Percentiles rank a stretch among this genome's conserved stretches.
phyloP scores from a whole-genome alignment of 768 basidiomycete genomes.

The Piloderma croceum region DNA sequence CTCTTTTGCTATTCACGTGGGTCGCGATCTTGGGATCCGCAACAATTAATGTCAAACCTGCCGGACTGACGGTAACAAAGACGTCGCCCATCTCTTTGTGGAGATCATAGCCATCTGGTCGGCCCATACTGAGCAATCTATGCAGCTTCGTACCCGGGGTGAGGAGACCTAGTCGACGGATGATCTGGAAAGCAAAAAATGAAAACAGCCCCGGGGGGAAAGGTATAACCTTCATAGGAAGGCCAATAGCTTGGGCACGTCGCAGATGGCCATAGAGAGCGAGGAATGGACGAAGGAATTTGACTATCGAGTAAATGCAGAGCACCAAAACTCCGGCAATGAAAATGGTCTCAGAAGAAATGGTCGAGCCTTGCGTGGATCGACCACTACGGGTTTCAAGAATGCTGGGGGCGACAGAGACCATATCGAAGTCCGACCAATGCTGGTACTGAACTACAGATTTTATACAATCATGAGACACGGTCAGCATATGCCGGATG shows the following conservation, averaged over 20 bases:
- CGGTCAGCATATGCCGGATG: too few relatives aligned
- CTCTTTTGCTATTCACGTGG: constrained; percentile 1
- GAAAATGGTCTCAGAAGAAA: too few relatives aligned
- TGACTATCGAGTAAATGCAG: too few relatives aligned
- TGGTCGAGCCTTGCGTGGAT: too few relatives aligned
- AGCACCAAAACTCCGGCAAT: too few relatives aligned
- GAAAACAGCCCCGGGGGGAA: constrained; percentile 10
- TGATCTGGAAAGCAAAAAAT: constrained; percentile 6
- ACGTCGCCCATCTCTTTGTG: constrained; percentile 10
- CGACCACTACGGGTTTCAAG: too few relatives aligned
- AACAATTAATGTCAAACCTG: constrained; percentile 5
- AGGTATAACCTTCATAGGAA: constrained; percentile 10
- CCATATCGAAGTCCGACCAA: too few relatives aligned
- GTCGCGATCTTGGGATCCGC: constrained; percentile 10
- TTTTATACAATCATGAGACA: too few relatives aligned
- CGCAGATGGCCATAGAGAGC: too few relatives aligned
- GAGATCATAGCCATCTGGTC: constrained; percentile 7
- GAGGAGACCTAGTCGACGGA: constrained; percentile 4
- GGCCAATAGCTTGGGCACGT: constrained; percentile 2
- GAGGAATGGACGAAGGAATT: too few relatives aligned
- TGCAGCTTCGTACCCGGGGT: constrained; percentile 6
- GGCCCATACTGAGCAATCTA: constrained; percentile 6
- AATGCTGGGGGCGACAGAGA: too few relatives aligned
- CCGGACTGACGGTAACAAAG: constrained; percentile 4
- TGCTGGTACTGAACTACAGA: too few relatives aligned